Conservation (phyloP, 805 yeast genomes). For the Brettanomyces nanus region DNA sequence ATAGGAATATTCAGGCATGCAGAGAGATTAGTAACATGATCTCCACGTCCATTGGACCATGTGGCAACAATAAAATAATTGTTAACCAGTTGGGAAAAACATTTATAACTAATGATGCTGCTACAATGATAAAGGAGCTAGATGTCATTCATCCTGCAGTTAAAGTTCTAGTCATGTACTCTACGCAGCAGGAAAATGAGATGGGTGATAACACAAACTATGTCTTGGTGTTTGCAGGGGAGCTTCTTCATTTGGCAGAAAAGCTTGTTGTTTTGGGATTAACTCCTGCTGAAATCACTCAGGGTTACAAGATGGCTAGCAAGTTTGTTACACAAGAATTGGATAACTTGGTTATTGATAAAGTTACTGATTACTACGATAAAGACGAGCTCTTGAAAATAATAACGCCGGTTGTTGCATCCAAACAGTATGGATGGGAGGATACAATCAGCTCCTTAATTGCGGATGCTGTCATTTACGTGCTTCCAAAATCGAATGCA, state of each 20-base stretch:
- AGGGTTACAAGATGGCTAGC: slow-evolving; percentile 87
- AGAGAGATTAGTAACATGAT: slow-evolving; percentile 89
- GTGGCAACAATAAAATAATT: slow-evolving; percentile 93
- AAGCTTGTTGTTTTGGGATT: slow-evolving; percentile 77
- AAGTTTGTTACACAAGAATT: slow-evolving; percentile 62
- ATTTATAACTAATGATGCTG: slow-evolving; percentile 94
- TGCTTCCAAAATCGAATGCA: slow-evolving; percentile 63
- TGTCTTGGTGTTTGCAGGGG: slow-evolving; percentile 90
- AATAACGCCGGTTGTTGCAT: slow-evolving; percentile 79
- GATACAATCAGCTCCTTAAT: slow-evolving; percentile 69
- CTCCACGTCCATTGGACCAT: slow-evolving; percentile 92
- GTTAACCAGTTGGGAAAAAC: slow-evolving; percentile 82
- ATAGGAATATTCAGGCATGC: slow-evolving; percentile 88
- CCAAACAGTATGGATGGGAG: slow-evolving; percentile 90
- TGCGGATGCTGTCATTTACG: slow-evolving; percentile 74
- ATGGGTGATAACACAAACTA: slow-evolving; percentile 96
- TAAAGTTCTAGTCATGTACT: slow-evolving; percentile 89
- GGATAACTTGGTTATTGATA: slow-evolving; percentile 55
- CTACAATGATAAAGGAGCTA: slow-evolving; percentile 87
- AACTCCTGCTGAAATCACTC: slow-evolving; percentile 85
- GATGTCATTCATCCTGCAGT: slow-evolving; percentile 98
- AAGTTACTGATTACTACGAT: slow-evolving; percentile 48
- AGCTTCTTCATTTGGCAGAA: slow-evolving; percentile 78
- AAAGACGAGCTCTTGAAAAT: slow-evolving; percentile 57
- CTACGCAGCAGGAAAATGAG: slow-evolving; percentile 93